Evolutionary conservation across 116 monocot species (phyloP).

Genomic region (Phalaenopsis hybrid): DNA sequence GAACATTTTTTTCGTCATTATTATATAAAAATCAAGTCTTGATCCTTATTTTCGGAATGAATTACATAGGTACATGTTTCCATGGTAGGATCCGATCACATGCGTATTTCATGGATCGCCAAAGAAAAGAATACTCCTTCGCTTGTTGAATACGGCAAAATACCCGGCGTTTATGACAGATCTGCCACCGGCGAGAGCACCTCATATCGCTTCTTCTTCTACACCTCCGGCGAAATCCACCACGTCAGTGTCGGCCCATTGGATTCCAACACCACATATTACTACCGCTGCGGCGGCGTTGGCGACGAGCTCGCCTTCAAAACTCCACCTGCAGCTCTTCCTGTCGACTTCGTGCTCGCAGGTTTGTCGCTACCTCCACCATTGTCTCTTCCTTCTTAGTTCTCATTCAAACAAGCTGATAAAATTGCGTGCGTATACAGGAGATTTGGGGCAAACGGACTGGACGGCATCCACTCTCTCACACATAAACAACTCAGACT

Average conservation of each 20-base stretch:
- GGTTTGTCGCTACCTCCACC: slow-evolving; percentile 11
- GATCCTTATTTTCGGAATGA: neutral
- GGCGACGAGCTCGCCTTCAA: slow-evolving; percentile 47
- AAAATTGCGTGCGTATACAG: slow-evolving; percentile 10
- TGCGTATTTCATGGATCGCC: slow-evolving; percentile 66
- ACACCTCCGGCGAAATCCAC: slow-evolving; percentile 64
- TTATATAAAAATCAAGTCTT: too few relatives aligned
- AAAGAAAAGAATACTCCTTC: slow-evolving; percentile 39
- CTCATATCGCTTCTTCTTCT: slow-evolving; percentile 48
- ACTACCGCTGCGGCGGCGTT: slow-evolving; percentile 44
- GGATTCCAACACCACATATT: slow-evolving; percentile 46
- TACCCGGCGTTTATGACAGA: slow-evolving; percentile 21
- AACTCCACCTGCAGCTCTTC: slow-evolving; percentile 50
- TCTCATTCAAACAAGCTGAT: neutral
- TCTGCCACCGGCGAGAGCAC: slow-evolving; percentile 44
- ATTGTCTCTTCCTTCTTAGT: neutral
- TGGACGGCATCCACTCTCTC: slow-evolving; percentile 59
- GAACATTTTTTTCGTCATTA: too few relatives aligned
- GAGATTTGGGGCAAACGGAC: slow-evolving; percentile 76
- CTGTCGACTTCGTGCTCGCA: slow-evolving; percentile 38
- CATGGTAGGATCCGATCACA: slow-evolving; percentile 43
- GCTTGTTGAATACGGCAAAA: slow-evolving; percentile 57
- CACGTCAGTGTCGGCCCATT: slow-evolving; percentile 67
- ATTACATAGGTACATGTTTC: slow-evolving; percentile 62
- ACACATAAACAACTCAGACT: slow-evolving; percentile 36